Evolutionary conservation across 345 rosid genomes (phyloP), one percentile per base, ranked within the genome.

Genomic region (Acer negundo): DNA sequence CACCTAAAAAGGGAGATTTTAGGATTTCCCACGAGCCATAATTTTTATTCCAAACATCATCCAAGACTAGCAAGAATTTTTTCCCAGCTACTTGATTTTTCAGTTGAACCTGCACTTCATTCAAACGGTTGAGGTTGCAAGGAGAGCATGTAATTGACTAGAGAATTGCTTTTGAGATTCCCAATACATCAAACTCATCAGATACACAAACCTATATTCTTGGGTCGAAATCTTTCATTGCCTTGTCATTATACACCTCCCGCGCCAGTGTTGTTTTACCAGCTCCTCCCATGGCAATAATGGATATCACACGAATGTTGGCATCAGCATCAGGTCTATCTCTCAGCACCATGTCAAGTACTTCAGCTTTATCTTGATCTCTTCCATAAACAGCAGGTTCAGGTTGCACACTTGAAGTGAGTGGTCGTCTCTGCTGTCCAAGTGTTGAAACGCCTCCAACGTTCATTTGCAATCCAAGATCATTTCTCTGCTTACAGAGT

Each of bases 381-480:
- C 74, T 70, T 2, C 74, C 74, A 17, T 24, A 70, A 8, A 70
- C 3, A 70, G 24, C 23, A 16, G 63, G 44, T 70, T 70, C 62
- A 17, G 23, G 26, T 10, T 23, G 63, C 46, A 28, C 15, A 28
- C 24, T 26, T 24, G 74, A 49, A 70, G 16, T 24, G 0, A 35
- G 28, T 10, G 15, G 40, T 0, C 10, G 62, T 44, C 56, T 23
- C 16, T 8, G 12, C 4, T 1, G 11, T 65, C 11, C 3, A 9
- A 9, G 31, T 10, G 31, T 20, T 19, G 24, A 66, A 0, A 44
- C 15, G 0, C 47, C 16, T 19, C 49, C 16, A 4, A 0, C 7
- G 3, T 16, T 38, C 49, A 20, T 8, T 49, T 40, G 19, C 49
- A 66, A 66, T 9, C 49, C 49, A 11, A 66, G 49, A 38, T 42